phyloP scores from a whole-genome alignment of 169 alveolate genomes.

The Plasmodium sp. region DNA sequence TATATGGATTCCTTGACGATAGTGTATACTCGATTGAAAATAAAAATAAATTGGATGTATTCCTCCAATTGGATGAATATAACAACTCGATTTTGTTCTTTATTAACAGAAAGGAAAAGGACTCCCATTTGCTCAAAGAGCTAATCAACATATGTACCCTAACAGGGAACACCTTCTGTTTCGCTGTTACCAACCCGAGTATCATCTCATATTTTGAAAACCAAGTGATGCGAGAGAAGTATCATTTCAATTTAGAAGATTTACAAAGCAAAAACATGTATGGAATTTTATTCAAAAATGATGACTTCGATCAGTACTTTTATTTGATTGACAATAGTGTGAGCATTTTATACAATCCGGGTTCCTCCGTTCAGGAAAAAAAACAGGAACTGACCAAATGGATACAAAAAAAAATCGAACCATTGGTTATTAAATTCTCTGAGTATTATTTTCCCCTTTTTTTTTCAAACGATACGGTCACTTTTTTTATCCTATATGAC shows the following conservation, averaged over 20 bases:
- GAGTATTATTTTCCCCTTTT: conserved; percentile 38
- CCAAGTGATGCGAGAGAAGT: not conserved
- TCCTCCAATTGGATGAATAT: conserved; percentile 43
- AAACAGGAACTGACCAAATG: conserved; percentile 6
- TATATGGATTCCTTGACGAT: conserved; percentile 19
- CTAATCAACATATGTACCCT: conserved; percentile 17
- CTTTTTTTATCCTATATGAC: conserved; percentile 50
- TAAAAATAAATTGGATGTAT: conserved; percentile 12
- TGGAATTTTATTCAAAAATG: conserved; percentile 44
- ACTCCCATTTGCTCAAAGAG: not conserved
- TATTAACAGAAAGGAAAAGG: conserved; percentile 17
- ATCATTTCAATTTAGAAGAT: not conserved
- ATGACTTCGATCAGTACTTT: conserved; percentile 45
- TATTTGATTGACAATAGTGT: conserved; percentile 2
- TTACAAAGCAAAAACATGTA: conserved; percentile 14
- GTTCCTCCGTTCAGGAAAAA: not conserved
- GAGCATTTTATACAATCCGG: conserved; percentile 1
- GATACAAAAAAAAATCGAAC: conserved; percentile 29
- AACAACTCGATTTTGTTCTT: conserved; percentile 55
- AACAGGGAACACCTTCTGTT: conserved; percentile 30
- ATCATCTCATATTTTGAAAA: conserved; percentile 51
- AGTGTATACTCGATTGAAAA: conserved; percentile 50
- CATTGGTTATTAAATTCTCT: conserved; percentile 52
- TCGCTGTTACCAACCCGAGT: conserved; percentile 2
- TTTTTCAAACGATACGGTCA: conserved; percentile 16